phyloP scores from a whole-genome alignment of 1,139 yeast genomes.

The Pichia norvegensis region DNA sequence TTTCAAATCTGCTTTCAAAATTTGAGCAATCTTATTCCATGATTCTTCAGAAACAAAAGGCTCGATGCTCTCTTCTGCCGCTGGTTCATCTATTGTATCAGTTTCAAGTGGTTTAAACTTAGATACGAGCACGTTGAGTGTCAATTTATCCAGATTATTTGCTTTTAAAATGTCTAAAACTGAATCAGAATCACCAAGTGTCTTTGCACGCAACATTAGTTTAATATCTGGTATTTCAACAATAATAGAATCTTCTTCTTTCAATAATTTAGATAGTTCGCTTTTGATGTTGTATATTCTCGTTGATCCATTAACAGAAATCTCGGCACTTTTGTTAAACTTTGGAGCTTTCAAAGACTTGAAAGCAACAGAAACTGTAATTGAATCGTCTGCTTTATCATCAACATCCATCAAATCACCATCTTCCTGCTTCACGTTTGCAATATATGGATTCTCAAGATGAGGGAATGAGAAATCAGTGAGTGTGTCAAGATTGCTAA shows the following conservation, averaged over 20 bases:
- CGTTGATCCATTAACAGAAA: constrained; percentile 23
- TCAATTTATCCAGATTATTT: constrained; percentile 15
- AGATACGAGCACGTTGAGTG: constrained; percentile 32
- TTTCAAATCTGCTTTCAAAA: constrained; percentile 20
- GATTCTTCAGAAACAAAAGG: constrained; percentile 9
- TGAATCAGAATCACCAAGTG: constrained; percentile 34
- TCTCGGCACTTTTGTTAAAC: constrained; percentile 27
- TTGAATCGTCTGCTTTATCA: background rate
- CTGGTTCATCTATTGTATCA: too few species aligned
- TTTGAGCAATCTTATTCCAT: constrained; percentile 20
- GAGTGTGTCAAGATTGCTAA: constrained; percentile 2
- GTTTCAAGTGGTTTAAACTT: constrained; percentile 10
- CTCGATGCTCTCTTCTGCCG: background rate
- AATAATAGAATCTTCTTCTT: constrained; percentile 13
- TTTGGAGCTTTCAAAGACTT: constrained; percentile 43
- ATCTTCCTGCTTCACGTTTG: constrained; percentile 6
- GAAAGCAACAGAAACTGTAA: constrained; percentile 26
- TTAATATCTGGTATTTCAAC: constrained; percentile 30
- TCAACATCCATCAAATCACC: background rate
- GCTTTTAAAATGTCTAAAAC: constrained; percentile 11
- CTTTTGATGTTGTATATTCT: constrained; percentile 36
- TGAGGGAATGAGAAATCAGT: constrained; percentile 16
- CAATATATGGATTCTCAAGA: constrained; percentile 15
- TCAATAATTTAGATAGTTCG: constrained; percentile 18
- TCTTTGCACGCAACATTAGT: constrained; percentile 41